Evolutionary conservation across 163 green algal genomes (phyloP).

Genomic region (Scenedesmus sp.): DNA sequence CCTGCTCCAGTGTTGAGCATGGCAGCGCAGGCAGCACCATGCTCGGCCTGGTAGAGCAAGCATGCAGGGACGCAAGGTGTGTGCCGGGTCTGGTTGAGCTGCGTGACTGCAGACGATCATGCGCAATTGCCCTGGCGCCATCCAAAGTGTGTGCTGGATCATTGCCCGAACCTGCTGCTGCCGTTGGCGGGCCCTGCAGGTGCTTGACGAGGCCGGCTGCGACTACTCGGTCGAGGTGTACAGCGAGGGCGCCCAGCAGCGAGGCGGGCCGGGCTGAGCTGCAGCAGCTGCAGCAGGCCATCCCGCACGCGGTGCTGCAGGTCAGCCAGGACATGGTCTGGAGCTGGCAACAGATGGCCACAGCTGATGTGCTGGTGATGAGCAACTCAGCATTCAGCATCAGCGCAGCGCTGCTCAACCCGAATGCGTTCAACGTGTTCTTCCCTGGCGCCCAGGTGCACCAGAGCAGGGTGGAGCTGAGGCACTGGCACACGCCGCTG

Average conservation of each 20-base stretch:
- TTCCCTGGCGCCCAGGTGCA: constrained; percentile 18
- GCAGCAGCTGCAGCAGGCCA: background rate
- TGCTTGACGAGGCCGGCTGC: constrained; percentile 26
- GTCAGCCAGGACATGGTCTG: constrained; percentile 10
- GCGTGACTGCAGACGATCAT: too few species aligned
- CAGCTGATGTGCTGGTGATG: constrained; percentile 30
- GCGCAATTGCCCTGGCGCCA: too few species aligned
- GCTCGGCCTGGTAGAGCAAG: too few species aligned
- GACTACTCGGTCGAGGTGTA: constrained; percentile 41
- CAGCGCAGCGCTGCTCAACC: background rate
- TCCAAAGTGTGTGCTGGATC: background rate
- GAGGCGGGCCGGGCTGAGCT: constrained; percentile 23
- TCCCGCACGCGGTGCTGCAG: background rate
- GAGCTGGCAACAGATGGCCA: constrained; percentile 15
- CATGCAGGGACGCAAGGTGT: too few species aligned
- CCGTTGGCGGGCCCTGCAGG: constrained; percentile 8
- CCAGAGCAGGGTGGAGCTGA: constrained; percentile 36
- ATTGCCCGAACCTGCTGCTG: background rate
- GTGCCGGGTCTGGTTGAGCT: too few species aligned
- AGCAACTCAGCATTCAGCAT: constrained; percentile 35
- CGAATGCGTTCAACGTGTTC: background rate
- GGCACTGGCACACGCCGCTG: constrained; percentile 29
- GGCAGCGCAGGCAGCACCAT: too few species aligned
- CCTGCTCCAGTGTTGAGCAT: background rate
- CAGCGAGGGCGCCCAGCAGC: constrained; percentile 19